Conservation (phyloP, 176 grass and related monocot genomes). For the Eragrostis nindensis region DNA sequence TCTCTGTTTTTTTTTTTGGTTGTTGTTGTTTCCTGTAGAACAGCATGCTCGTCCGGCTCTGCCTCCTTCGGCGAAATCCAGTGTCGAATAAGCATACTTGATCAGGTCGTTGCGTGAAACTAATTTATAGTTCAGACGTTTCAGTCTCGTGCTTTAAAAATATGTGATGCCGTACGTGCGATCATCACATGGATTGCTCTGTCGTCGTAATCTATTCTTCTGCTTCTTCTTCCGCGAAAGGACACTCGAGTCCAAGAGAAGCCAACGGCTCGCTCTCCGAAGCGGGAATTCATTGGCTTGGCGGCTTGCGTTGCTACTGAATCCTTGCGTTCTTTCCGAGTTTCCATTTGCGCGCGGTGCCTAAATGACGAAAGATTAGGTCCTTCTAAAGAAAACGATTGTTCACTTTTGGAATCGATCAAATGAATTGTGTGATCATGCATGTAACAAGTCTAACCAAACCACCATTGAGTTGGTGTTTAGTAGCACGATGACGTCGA, state of each 20-base stretch:
- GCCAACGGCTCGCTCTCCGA: conserved; percentile 10
- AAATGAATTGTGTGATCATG: not conserved
- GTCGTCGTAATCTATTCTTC: not conserved
- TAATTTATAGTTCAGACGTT: not conserved
- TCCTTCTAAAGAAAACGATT: not conserved
- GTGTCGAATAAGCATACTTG: too few relatives aligned
- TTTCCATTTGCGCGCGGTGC: not conserved
- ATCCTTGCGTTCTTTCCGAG: conserved; percentile 9
- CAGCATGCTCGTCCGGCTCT: not conserved
- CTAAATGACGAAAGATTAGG: not conserved
- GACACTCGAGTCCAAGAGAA: conserved; percentile 13
- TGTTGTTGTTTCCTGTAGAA: too few relatives aligned
- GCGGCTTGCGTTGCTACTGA: not conserved
- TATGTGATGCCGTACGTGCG: not conserved
- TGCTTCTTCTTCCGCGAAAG: not conserved
- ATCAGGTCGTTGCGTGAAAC: not conserved
- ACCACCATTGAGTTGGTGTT: not conserved
- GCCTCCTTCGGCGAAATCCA: not conserved
- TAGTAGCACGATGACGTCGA: not conserved
- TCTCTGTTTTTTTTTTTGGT: too few relatives aligned
- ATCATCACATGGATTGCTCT: not conserved
- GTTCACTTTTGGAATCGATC: not conserved
- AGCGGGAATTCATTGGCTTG: not conserved
- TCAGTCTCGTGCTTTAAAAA: not conserved
- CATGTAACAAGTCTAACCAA: conserved; percentile 21